A percentile compares a stretch with the other conserved stretches of the same genome.
These are phyloP conservation scores for Leptomonas pyrrhocoris DNA, from an alignment of 208 protist species.

Conservation along the genomic window DNA sequence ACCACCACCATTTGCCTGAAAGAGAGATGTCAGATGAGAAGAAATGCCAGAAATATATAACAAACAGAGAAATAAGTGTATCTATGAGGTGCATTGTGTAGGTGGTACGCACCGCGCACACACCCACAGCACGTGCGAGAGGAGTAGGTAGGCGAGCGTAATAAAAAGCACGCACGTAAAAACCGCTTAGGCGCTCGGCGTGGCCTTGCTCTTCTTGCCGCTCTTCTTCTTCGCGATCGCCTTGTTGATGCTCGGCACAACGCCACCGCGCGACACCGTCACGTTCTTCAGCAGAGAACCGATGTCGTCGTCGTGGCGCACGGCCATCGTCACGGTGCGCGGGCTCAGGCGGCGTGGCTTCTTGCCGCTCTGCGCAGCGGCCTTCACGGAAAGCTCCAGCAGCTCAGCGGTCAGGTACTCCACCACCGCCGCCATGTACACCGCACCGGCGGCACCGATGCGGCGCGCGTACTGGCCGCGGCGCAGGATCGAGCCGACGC, in stretches of 20 bases:
- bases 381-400: constrained; percentile 86
- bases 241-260: constrained; percentile 85
- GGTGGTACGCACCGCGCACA: background rate
- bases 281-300: constrained; percentile 59
- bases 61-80: constrained; percentile 23
- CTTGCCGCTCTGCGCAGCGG: constrained; percentile 67
- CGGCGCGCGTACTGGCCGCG: constrained; percentile 96
- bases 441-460: constrained; percentile 97
- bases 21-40: constrained; percentile 10
- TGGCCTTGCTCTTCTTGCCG: constrained; percentile 64
- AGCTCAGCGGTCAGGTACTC: constrained; percentile 96
- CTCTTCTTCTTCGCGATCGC: constrained; percentile 82
- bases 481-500: constrained; percentile 96
- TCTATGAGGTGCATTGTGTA: constrained; percentile 5
- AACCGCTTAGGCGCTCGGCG: constrained; percentile 50
- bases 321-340: constrained; percentile 74
- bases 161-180: background rate
- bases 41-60: constrained; percentile 13
- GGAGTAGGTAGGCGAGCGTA: background rate
- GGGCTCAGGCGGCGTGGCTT: constrained; percentile 74
- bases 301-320: constrained; percentile 85
- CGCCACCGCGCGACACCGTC: constrained; percentile 78
- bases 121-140: constrained; percentile 1
- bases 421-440: constrained; percentile 99
- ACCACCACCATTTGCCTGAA: background rate